These are phyloP conservation scores for Backusella macrospora DNA, from an alignment of 192 early-diverging fungal species.

Conservation along the genomic window DNA sequence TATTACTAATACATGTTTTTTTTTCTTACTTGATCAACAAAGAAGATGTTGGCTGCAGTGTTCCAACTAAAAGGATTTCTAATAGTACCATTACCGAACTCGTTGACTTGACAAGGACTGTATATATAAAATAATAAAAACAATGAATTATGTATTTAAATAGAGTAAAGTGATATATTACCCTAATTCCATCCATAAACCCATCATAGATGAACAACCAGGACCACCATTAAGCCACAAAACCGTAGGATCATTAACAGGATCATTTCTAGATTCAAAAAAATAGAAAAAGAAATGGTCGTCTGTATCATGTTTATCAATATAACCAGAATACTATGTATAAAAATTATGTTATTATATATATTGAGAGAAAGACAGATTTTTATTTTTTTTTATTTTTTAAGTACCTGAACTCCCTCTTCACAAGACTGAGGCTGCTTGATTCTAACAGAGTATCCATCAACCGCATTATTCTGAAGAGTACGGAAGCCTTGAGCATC, in stretches of 20 bases:
- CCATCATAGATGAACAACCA: slow-evolving; percentile 80
- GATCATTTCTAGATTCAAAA: slow-evolving; percentile 86
- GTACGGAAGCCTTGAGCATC: neutral
- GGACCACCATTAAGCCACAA: slow-evolving; percentile 86
- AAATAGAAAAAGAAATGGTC: slow-evolving; percentile 96
- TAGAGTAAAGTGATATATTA: neutral
- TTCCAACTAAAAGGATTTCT: slow-evolving; percentile 87
- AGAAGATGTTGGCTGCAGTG: slow-evolving; percentile 83
- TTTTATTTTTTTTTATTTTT: too few species aligned
- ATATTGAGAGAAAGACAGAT: neutral
- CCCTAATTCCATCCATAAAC: slow-evolving; percentile 82
- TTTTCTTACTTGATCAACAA: slow-evolving; percentile 68
- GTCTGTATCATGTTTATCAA: slow-evolving; percentile 63
- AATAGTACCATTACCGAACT: slow-evolving; percentile 68
- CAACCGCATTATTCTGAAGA: slow-evolving; percentile 13
- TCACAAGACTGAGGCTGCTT: slow-evolving; percentile 35
- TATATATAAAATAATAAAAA: neutral
- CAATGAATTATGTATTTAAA: neutral
- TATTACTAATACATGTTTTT: slow-evolving; percentile 6
- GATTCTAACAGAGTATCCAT: slow-evolving; percentile 36
- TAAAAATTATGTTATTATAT: neutral
- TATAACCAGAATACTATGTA: slow-evolving; percentile 73
- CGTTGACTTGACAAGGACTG: slow-evolving; percentile 82
- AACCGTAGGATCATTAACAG: slow-evolving; percentile 73
- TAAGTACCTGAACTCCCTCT: slow-evolving; percentile 30